Evolutionary conservation across 805 yeast species (phyloP).

Genomic region (Wickerhamomyces alni): DNA sequence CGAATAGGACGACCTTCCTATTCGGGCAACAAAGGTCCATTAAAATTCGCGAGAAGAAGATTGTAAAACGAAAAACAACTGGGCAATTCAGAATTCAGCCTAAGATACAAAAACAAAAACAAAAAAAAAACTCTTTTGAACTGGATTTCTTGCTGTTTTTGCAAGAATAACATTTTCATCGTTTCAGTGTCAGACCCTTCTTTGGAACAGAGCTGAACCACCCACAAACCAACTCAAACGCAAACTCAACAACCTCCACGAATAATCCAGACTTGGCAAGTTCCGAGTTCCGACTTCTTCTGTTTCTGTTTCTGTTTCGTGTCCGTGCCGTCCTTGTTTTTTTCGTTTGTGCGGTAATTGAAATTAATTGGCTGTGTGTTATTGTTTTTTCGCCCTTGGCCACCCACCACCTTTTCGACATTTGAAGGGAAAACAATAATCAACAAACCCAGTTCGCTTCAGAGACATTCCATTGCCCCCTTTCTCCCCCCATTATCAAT

Average conservation of each 20-base stretch:
- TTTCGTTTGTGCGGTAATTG: background rate
- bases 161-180: background rate
- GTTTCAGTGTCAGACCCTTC: too few relatives aligned
- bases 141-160: background rate
- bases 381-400: background rate
- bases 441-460: too few relatives aligned
- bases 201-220: too few relatives aligned
- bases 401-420: background rate
- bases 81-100: too few relatives aligned
- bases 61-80: too few relatives aligned
- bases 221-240: too few relatives aligned
- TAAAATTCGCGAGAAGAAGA: background rate
- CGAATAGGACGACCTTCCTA: background rate
- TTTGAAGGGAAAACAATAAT: too few relatives aligned
- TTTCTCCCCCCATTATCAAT: too few relatives aligned
- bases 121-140: background rate
- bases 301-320: background rate
- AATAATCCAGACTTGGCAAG: too few relatives aligned
- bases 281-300: too few relatives aligned
- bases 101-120: background rate
- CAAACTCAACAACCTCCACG: too few relatives aligned
- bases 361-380: slow-evolving; percentile 1
- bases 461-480: too few relatives aligned
- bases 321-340: background rate
- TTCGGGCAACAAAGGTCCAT: background rate